A percentile compares a stretch with the other conserved stretches of the same genome.
phyloP scores from a whole-genome alignment of 805 yeast genomes.

The Saturnispora saitoi region DNA sequence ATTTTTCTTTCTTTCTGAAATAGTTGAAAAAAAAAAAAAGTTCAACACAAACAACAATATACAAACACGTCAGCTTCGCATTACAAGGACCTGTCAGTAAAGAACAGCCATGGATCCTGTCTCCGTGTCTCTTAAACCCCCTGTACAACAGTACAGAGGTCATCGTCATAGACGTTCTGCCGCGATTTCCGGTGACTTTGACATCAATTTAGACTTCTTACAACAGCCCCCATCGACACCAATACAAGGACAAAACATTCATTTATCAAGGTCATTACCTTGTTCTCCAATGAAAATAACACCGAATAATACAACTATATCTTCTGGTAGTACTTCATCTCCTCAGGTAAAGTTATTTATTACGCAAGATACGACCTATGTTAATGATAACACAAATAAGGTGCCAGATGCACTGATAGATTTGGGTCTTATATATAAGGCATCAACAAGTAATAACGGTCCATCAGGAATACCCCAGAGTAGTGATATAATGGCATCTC shows the following conservation, averaged over 20 bases:
- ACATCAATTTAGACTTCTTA: conserved; percentile 25
- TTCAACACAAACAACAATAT: neutral
- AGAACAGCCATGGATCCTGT: conserved; percentile 1
- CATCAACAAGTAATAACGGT: neutral
- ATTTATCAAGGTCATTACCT: conserved; percentile 13
- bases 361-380: neutral
- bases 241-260: conserved; percentile 13
- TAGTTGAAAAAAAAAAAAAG: neutral
- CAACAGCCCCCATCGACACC: conserved; percentile 14
- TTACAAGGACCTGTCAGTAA: no score
- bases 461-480: neutral
- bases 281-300: conserved; percentile 19
- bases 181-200: conserved; percentile 84
- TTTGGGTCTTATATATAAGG: conserved; percentile 25
- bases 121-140: conserved; percentile 21
- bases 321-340: no score
- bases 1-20: no score
- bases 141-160: conserved; percentile 32
- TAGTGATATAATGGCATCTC: conserved; percentile 17
- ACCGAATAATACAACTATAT: neutral
- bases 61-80: neutral
- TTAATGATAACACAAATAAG: neutral
- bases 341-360: conserved; percentile 1
- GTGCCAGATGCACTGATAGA: conserved; percentile 30
- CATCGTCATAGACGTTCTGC: conserved; percentile 83